A percentile compares a stretch with the other conserved stretches of the same genome.
Conservation (phyloP, 2,329 filamentous ascomycete genomes). For the Monosporascus sp. region DNA sequence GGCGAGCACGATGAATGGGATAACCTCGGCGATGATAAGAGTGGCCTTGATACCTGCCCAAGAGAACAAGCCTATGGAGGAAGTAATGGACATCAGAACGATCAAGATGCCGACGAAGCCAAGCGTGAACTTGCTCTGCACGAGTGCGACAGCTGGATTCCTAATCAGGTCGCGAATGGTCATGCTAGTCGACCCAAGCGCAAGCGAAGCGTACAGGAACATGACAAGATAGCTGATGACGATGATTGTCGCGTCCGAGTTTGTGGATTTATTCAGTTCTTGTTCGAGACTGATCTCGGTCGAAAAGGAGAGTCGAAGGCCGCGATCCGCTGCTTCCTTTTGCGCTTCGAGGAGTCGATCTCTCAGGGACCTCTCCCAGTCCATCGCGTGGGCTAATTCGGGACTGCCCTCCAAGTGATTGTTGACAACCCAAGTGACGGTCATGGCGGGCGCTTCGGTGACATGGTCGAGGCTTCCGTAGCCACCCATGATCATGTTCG, state of each 20-base stretch:
- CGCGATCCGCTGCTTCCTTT: slow-evolving; percentile 69
- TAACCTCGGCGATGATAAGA: slow-evolving; percentile 96
- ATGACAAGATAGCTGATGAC: slow-evolving; percentile 97
- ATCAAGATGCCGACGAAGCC: slow-evolving; percentile 94
- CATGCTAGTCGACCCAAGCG: slow-evolving; percentile 81
- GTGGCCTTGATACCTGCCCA: slow-evolving; percentile 90
- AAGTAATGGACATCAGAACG: slow-evolving; percentile 93
- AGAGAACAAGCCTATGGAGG: slow-evolving; percentile 92
- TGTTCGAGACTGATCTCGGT: slow-evolving; percentile 93
- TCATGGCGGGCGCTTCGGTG: slow-evolving; percentile 70
- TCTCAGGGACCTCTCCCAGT: slow-evolving; percentile 82
- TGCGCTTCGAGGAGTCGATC: slow-evolving; percentile 71
- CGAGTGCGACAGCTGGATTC: slow-evolving; percentile 78
- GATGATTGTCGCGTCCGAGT: slow-evolving; percentile 96
- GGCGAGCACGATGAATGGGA: slow-evolving; percentile 92
- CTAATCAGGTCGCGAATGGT: slow-evolving; percentile 70
- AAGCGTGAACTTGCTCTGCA: slow-evolving; percentile 94
- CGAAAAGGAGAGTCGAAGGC: slow-evolving; percentile 85
- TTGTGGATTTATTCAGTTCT: slow-evolving; percentile 95
- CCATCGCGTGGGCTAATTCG: slow-evolving; percentile 69
- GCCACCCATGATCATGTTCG: slow-evolving; percentile 80
- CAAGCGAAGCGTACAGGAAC: slow-evolving; percentile 94
- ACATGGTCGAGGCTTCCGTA: slow-evolving; percentile 62
- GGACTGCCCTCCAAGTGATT: slow-evolving; percentile 73
- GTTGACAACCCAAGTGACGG: slow-evolving; percentile 91